Percentiles rank a stretch among this genome's conserved stretches.
Conservation (phyloP, 345 rosid species). For the Eutrema heterophyllum region DNA sequence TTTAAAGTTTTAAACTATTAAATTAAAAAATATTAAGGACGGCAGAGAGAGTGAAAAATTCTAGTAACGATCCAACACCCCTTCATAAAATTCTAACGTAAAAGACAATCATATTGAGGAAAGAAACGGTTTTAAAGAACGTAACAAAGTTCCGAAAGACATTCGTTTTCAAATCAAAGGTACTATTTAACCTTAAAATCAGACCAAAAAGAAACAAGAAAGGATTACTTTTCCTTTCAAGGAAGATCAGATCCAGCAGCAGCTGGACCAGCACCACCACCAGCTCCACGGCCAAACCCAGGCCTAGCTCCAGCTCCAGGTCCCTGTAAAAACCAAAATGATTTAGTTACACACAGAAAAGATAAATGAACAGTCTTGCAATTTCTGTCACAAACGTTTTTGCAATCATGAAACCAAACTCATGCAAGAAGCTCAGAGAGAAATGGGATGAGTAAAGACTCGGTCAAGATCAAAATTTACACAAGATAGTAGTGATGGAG, state of each 20-base stretch:
- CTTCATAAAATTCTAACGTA: background rate
- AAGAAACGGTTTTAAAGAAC: background rate
- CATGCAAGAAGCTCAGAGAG: background rate
- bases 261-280: conserved; percentile 45
- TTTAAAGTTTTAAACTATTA: background rate
- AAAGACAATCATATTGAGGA: conserved; percentile 10
- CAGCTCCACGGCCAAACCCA: conserved; percentile 71
- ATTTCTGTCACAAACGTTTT: background rate
- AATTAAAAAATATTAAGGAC: no score
- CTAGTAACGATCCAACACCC: background rate
- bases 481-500: background rate
- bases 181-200: background rate
- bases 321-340: conserved; percentile 31
- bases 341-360: background rate
- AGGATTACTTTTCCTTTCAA: conserved; percentile 27
- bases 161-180: background rate
- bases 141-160: background rate
- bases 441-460: no score
- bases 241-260: conserved; percentile 48
- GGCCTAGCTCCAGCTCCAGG: conserved; percentile 69
- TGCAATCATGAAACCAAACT: background rate
- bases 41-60: background rate
- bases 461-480: no score
- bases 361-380: background rate
- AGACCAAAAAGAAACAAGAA: background rate